A percentile compares a stretch with the other conserved stretches of the same genome.
These are phyloP conservation scores for Ophiostoma sp. DNA, from an alignment of 2,329 filamentous ascomycete species.

Conservation along the genomic window DNA sequence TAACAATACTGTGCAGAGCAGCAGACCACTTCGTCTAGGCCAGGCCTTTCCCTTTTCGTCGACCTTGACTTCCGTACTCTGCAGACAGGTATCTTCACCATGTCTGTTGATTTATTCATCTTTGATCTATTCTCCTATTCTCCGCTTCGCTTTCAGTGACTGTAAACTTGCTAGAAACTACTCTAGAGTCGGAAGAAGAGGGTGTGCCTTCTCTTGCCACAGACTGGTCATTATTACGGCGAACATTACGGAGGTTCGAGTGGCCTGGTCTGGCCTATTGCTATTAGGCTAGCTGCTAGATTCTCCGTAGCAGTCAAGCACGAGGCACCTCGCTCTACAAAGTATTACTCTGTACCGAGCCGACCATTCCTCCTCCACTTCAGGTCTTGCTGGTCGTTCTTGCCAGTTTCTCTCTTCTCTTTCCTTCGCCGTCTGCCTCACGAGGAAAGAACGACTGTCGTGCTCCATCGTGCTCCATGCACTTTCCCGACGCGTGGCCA, in stretches of 20 bases:
- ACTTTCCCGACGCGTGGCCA: neutral
- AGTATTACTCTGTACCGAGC: no score
- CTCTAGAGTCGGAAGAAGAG: neutral
- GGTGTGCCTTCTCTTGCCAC: neutral
- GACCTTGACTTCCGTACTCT: neutral
- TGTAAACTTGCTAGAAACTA: neutral
- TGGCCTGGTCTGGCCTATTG: neutral
- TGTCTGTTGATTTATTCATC: neutral
- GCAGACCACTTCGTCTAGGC: neutral
- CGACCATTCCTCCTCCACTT: constrained; percentile 17
- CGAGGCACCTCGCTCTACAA: constrained; percentile 4
- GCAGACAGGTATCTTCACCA: neutral
- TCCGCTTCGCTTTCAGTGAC: constrained; percentile 14
- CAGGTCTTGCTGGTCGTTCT: constrained; percentile 14
- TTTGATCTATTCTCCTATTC: constrained; percentile 16
- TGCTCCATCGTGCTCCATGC: neutral
- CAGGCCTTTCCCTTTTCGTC: constrained; percentile 3
- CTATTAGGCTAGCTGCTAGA: constrained; percentile 16
- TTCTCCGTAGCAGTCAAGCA: constrained; percentile 20
- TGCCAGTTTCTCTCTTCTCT: constrained; percentile 3
- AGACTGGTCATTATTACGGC: neutral
- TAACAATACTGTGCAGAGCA: no score
- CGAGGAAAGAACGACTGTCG: neutral
- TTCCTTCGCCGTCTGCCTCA: neutral
- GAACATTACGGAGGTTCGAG: constrained; percentile 8